Percentiles rank a stretch among this genome's conserved stretches.
Evolutionary conservation across 305 asterid genomes (phyloP).

Genomic region (Fraxinus nigra): DNA sequence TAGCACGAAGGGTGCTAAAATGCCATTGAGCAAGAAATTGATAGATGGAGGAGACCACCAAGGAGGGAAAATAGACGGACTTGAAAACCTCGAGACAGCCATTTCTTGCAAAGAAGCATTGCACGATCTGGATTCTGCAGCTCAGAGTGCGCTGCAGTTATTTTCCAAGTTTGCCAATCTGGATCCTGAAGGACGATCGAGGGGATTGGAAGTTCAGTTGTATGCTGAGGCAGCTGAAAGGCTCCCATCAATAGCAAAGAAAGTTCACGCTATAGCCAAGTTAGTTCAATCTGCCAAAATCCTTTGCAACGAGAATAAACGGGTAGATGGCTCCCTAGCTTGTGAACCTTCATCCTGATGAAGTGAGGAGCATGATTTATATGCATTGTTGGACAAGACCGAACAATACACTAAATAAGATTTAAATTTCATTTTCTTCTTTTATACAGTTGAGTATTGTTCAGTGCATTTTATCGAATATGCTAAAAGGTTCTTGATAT

Average conservation of each 20-base stretch:
- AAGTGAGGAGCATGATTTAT: neutral
- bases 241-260: constrained; percentile 41
- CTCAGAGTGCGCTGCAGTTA: constrained; percentile 45
- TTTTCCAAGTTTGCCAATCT: constrained; percentile 34
- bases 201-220: constrained; percentile 26
- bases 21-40: neutral
- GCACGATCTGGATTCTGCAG: constrained; percentile 49
- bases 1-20: neutral
- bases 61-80: constrained; percentile 8
- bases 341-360: neutral
- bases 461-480: neutral
- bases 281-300: constrained; percentile 27
- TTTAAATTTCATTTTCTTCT: neutral
- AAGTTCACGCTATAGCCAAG: constrained; percentile 40
- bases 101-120: constrained; percentile 45
- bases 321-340: constrained; percentile 26
- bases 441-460: neutral
- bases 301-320: constrained; percentile 6
- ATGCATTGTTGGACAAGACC: neutral
- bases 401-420: constrained; percentile 11
- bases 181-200: constrained; percentile 21
- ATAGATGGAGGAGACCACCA: constrained; percentile 3
- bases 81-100: constrained; percentile 15
- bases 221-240: constrained; percentile 29
- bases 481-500: neutral